phyloP scores from a whole-genome alignment of 2,329 filamentous ascomycete genomes.

The Curvularia eragrostidis region DNA sequence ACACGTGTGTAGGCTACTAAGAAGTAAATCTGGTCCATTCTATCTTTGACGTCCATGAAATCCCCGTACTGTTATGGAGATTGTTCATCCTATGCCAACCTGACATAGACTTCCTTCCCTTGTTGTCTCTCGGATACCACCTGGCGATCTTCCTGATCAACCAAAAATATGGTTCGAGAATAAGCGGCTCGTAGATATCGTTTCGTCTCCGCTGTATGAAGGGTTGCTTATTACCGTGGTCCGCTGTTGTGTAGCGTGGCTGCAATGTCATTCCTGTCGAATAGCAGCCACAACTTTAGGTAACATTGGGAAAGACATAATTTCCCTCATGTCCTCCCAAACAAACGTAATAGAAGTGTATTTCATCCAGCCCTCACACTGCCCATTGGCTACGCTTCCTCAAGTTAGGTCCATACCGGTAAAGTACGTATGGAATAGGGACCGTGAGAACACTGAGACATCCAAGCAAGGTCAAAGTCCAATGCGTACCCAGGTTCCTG shows the following conservation, averaged over 20 bases:
- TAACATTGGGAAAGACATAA: neutral
- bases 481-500: conserved; percentile 48
- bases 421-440: conserved; percentile 55
- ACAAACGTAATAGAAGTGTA: neutral
- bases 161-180: neutral
- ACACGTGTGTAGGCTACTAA: neutral
- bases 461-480: conserved; percentile 42
- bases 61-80: no score
- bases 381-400: conserved; percentile 13
- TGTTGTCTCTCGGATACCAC: neutral
- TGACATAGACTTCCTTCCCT: neutral
- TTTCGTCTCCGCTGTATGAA: neutral
- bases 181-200: neutral
- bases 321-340: neutral
- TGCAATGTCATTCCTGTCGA: neutral
- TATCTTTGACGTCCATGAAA: neutral
- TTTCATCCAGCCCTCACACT: neutral
- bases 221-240: neutral
- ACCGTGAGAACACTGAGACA: conserved; percentile 42
- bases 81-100: neutral
- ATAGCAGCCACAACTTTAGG: neutral
- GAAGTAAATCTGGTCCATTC: neutral
- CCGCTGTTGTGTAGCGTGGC: neutral
- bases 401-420: conserved; percentile 47
- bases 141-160: neutral